Base-by-base conservation (phyloP, 1,284 basidiomycete species). In the Ceratobasidium theobromae region DNA sequence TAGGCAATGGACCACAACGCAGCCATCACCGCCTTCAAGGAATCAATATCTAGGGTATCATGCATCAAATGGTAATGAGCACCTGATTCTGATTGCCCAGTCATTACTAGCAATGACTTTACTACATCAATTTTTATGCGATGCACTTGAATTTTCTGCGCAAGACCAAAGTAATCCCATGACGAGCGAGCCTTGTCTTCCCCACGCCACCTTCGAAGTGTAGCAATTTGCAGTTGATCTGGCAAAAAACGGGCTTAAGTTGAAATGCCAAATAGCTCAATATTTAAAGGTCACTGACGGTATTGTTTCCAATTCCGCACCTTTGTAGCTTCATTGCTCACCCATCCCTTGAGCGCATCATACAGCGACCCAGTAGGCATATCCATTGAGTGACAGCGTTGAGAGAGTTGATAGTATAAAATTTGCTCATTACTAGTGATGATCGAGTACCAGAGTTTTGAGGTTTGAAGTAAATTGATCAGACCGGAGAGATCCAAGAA, bases 281-380 rank as follows among this genome's bases (percentile, higher is more conserved):
- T 21, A 53, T 35, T 8, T n/a, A 25, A n/a, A 48, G 12, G 2
- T 25, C 3, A 12, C 52, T 53, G 18, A 53, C 52, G 38, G n/a
- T 53, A 53, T 35, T 53, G 52, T 18, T 53, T 53, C 52, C 52
- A 53, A 28, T 8, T 53, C n/a, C 23, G 30, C 11, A 53, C 32
- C 25, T 35, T 33, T 23, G 6, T 35, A 4, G 52, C 16, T 4
- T 23, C 32, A 21, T n/a, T 14, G n/a, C 52, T 53, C 4, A 21
- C 33, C 52, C 52, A 53, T 6, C 32, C 18, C 8, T 33, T 21
- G n/a, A 33, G 32, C 21, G 32, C 33, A 11, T 2, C n/a, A 18
- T 38, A 30, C n/a, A 53, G n/a, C 4, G 52, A 53, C 11, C 33
- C 32, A 33, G 25, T n/a, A 11, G 52, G 32, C 12, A 38, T 21